Evolutionary conservation across 768 basidiomycete genomes (phyloP), one percentile per base, ranked within the genome.

Genomic region (Podaxis carcinomalis): DNA sequence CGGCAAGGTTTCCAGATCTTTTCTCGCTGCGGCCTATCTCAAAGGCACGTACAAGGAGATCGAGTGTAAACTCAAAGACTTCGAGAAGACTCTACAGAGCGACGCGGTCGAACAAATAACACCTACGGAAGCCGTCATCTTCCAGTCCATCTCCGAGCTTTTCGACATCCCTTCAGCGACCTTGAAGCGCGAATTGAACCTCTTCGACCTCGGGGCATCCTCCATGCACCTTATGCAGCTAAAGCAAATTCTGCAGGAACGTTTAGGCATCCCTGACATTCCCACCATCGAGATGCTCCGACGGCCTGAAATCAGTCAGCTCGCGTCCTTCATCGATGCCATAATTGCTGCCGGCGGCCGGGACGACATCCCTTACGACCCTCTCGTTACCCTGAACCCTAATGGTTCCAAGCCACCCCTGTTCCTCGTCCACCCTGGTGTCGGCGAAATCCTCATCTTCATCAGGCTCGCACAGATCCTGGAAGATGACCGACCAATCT

Each of bases 201-300:
- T 58, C 5, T 58, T 58, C 25, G 57, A 58, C 25, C 57, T 58
- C 19, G 57, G 57, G 5, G 57, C 57, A 9, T 58, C 57, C n/a
- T 58, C 57, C 25, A 58, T 58, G 57, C 57, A 58, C 23, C 19
- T 58, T 21, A 58, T 51, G 25, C 57, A 51, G 50, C 49, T 58
- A 5, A 58, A 51, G 36, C 57, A 58, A 11, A 47, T 50, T 37
- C 57, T 58, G 4, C 57, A 58, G 21, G 57, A 58, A 16, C 57
- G 57, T 32, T 35, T 58, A 9, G 21, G 49, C 14, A 58, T 58
- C 10, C 32, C 57, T 5, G 57, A 58, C 11, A 50, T 58, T 35
- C 57, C 57, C 23, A 58, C 49, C 11, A 58, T 58, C 5, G 57
- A 58, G 46, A 58, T 58, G 57, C 57, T 58, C 28, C 32, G 57